Evolutionary conservation across 2,329 filamentous ascomycete genomes (phyloP).

Genomic region (Mycosphaerelloides madeirae): DNA sequence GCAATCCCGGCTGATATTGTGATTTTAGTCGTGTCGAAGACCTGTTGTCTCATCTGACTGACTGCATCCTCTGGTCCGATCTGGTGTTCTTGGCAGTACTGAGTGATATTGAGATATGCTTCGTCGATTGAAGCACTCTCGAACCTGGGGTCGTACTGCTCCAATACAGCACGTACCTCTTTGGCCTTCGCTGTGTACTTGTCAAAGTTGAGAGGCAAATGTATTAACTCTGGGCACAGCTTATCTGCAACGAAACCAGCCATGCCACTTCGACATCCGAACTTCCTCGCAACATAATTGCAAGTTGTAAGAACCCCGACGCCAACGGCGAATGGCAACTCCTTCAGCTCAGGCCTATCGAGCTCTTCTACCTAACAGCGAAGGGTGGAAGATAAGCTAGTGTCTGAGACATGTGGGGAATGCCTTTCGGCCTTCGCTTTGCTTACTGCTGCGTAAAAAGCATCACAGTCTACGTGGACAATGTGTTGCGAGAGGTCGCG

Average conservation of each 20-base stretch:
- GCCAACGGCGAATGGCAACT: conserved; percentile 88
- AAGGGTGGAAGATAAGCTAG: too few species aligned
- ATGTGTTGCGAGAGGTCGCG: conserved; percentile 80
- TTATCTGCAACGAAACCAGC: conserved; percentile 93
- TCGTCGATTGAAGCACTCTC: conserved; percentile 95
- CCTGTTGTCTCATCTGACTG: conserved; percentile 68
- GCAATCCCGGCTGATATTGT: conserved; percentile 94
- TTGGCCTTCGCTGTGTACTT: conserved; percentile 89
- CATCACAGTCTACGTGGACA: conserved; percentile 93
- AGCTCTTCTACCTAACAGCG: conserved; percentile 77
- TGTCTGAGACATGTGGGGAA: too few species aligned
- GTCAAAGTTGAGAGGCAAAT: conserved; percentile 77
- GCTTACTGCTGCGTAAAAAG: conserved; percentile 95
- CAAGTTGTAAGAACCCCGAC: conserved; percentile 65
- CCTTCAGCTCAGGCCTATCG: conserved; percentile 71
- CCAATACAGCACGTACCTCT: conserved; percentile 77
- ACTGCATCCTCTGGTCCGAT: conserved; percentile 70
- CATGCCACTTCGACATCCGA: conserved; percentile 91
- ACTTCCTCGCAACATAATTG: conserved; percentile 87
- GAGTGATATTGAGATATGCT: conserved; percentile 90
- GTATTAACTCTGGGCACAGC: conserved; percentile 78
- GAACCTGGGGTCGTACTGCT: conserved; percentile 83
- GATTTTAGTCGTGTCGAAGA: conserved; percentile 71
- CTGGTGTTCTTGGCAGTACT: conserved; percentile 66
- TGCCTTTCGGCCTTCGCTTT: too few species aligned